A percentile compares a stretch with the other conserved stretches of the same genome.
Conservation (phyloP, 768 basidiomycete genomes). For the Leccinum sublutescens region DNA sequence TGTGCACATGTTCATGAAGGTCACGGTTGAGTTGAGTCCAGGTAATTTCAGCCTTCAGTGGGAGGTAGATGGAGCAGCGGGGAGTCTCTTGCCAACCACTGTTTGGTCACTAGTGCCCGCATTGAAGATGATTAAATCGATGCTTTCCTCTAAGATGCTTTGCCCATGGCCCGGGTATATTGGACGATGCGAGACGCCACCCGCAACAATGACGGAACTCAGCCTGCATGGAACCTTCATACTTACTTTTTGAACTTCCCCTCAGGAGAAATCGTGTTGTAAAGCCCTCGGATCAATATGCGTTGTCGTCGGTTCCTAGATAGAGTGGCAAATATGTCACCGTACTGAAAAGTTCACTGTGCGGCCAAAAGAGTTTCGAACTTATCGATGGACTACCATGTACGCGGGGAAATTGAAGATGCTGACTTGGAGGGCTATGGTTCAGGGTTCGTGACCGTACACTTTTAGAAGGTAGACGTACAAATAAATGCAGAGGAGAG, state of each 20-base stretch:
- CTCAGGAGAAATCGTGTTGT: slow-evolving; percentile 6
- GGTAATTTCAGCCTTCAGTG: not conserved
- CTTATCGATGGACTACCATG: not conserved
- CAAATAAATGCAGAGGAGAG: slow-evolving; percentile 4
- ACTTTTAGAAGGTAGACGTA: slow-evolving; percentile 8
- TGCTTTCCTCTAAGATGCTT: not conserved
- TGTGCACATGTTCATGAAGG: not conserved
- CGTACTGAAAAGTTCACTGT: not conserved
- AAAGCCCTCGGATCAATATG: slow-evolving; percentile 22
- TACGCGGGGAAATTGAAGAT: not conserved
- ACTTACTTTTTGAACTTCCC: not conserved
- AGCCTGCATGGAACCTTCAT: slow-evolving; percentile 4
- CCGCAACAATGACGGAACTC: not conserved
- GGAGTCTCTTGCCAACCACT: not conserved
- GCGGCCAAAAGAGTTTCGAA: not conserved
- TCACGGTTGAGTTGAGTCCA: not conserved
- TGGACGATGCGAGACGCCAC: not conserved
- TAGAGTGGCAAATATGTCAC: not conserved
- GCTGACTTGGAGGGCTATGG: slow-evolving; percentile 2
- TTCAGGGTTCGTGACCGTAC: not conserved
- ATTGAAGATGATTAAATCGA: not conserved
- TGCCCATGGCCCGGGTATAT: not conserved
- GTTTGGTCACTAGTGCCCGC: not conserved
- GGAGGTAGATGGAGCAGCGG: not conserved
- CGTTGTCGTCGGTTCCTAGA: slow-evolving; percentile 8